phyloP scores from a whole-genome alignment of 2,329 filamentous ascomycete genomes.

The Paecilomyces formosus region DNA sequence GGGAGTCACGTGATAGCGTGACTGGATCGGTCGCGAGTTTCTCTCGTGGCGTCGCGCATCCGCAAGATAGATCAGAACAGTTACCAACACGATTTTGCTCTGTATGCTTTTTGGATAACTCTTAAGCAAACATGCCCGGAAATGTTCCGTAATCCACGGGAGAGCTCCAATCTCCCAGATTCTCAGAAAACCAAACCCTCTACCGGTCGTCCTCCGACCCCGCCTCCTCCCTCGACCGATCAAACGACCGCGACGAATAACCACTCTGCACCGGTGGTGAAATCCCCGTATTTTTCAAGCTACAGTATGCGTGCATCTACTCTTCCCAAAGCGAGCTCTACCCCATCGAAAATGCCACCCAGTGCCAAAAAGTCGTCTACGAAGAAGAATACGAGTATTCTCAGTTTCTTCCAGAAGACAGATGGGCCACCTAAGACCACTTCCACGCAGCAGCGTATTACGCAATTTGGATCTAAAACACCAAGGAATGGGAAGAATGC shows the following conservation, averaged over 20 bases:
- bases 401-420: slow-evolving; percentile 68
- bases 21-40: neutral
- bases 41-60: neutral
- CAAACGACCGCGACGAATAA: neutral
- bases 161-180: neutral
- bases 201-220: slow-evolving; percentile 2
- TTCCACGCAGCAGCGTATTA: slow-evolving; percentile 48
- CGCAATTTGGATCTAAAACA: slow-evolving; percentile 28
- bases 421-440: slow-evolving; percentile 46
- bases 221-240: neutral
- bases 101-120: slow-evolving; percentile 8
- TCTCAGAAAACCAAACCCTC: neutral
- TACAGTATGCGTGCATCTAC: neutral
- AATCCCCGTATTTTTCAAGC: neutral
- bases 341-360: slow-evolving; percentile 1
- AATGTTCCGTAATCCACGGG: slow-evolving; percentile 4
- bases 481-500: slow-evolving; percentile 19
- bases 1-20: neutral
- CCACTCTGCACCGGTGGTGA: neutral
- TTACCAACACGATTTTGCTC: slow-evolving; percentile 4
- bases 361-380: slow-evolving; percentile 11
- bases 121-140: neutral
- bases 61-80: neutral
- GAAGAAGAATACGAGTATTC: slow-evolving; percentile 55
- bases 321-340: neutral